A percentile compares a stretch with the other conserved stretches of the same genome.
Evolutionary conservation across 1,284 basidiomycete species (phyloP).

Genomic region (Ganoderma leucocontextum): DNA sequence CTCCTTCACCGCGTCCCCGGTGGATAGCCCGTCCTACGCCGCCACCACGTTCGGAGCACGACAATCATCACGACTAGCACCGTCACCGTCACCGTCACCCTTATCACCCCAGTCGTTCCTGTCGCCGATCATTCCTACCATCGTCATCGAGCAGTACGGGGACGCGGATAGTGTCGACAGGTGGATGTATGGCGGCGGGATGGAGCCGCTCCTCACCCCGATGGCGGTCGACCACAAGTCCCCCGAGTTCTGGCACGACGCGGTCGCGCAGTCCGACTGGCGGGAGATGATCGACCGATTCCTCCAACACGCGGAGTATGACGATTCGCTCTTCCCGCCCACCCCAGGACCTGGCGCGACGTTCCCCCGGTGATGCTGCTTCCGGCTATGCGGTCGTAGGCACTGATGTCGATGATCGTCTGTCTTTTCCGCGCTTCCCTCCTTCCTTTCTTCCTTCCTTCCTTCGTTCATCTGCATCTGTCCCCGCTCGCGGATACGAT

Average conservation of each 20-base stretch:
- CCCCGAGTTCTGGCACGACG: conserved; percentile 26
- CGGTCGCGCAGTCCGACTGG: conserved; percentile 31
- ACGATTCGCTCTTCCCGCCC: conserved; percentile 19
- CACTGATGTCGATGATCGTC: conserved; percentile 2
- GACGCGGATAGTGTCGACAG: conserved; percentile 29
- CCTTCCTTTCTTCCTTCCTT: neutral
- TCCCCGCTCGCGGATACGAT: neutral
- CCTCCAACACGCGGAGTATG: conserved; percentile 27
- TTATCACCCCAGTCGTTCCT: conserved; percentile 16
- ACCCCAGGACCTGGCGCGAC: conserved; percentile 15
- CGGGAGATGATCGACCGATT: conserved; percentile 32
- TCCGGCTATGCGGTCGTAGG: neutral
- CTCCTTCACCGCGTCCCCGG: conserved; percentile 49
- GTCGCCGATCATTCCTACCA: conserved; percentile 26
- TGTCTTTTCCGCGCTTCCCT: neutral
- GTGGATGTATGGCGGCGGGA: conserved; percentile 28
- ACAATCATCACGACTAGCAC: neutral
- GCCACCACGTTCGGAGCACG: conserved; percentile 20
- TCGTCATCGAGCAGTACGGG: conserved; percentile 19
- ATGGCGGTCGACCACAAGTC: conserved; percentile 26
- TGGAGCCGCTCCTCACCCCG: conserved; percentile 30
- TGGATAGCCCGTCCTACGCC: conserved; percentile 36
- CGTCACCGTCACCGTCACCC: neutral
- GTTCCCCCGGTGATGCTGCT: conserved; percentile 3
- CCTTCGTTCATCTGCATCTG: neutral